phyloP scores from a whole-genome alignment of 305 asterid species.

The Plantago coronopus region DNA sequence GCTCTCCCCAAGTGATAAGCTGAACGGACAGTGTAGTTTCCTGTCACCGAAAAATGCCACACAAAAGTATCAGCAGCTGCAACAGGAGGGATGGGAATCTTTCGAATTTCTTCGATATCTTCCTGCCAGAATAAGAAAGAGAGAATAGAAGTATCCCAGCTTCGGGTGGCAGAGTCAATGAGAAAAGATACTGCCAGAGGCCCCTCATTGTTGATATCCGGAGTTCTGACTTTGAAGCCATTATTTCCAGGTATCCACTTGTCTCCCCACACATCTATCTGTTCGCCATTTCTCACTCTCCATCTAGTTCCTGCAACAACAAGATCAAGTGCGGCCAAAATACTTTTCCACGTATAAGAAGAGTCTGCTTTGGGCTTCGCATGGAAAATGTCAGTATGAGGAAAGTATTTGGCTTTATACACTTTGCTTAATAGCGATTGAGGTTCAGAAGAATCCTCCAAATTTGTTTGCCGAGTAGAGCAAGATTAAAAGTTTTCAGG shows the following conservation, averaged over 20 bases:
- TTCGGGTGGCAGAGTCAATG: background rate
- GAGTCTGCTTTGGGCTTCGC: background rate
- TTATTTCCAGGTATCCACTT: background rate
- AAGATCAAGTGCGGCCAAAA: background rate
- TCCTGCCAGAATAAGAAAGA: background rate
- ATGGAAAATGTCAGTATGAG: background rate
- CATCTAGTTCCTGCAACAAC: background rate
- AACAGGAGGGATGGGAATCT: background rate
- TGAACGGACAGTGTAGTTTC: background rate
- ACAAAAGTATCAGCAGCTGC: background rate
- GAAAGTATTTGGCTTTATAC: background rate
- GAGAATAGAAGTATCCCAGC: too few species aligned
- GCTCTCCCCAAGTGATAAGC: background rate
- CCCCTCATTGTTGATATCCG: background rate
- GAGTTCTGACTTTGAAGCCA: background rate
- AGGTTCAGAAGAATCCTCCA: too few species aligned
- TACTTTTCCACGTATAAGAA: background rate
- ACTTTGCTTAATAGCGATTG: too few species aligned
- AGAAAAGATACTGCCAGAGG: background rate
- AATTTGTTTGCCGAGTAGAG: too few species aligned
- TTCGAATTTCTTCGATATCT: background rate
- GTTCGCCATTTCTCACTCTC: background rate
- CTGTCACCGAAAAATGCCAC: background rate
- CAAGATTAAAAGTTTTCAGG: background rate
- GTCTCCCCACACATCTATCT: background rate